Conservation (phyloP, 805 yeast species). For the Isabelozyma gotoi region DNA sequence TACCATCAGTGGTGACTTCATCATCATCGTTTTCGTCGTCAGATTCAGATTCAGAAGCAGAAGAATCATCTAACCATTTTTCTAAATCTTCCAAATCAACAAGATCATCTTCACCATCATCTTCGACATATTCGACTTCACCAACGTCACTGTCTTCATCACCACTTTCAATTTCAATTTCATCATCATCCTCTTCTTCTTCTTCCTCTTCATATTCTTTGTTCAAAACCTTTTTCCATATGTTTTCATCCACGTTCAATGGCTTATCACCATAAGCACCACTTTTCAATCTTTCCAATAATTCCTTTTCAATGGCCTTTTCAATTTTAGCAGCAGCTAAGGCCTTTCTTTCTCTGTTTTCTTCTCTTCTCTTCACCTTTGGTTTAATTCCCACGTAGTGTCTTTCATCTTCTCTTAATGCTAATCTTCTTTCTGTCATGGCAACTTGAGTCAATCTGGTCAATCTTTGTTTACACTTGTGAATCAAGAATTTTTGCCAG, state of each 20-base stretch:
- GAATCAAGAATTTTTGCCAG: slow-evolving; percentile 90
- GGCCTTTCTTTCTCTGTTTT: slow-evolving; percentile 93
- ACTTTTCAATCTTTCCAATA: slow-evolving; percentile 89
- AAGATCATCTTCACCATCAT: slow-evolving; percentile 82
- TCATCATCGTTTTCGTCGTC: slow-evolving; percentile 29
- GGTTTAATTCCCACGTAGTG: slow-evolving; percentile 90
- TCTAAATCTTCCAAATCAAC: slow-evolving; percentile 93
- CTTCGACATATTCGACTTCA: slow-evolving; percentile 87
- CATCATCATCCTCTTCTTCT: slow-evolving; percentile 64
- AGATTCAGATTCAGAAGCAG: slow-evolving; percentile 36
- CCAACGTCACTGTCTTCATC: slow-evolving; percentile 54
- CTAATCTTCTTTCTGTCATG: slow-evolving; percentile 90
- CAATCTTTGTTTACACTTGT: slow-evolving; percentile 94
- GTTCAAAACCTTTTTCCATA: slow-evolving; percentile 93
- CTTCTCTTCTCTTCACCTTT: slow-evolving; percentile 93
- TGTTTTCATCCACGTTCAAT: slow-evolving; percentile 89
- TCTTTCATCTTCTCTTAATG: slow-evolving; percentile 87
- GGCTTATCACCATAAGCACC: slow-evolving; percentile 99
- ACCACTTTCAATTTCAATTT: slow-evolving; percentile 51
- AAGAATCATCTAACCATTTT: slow-evolving; percentile 67
- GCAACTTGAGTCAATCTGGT: slow-evolving; percentile 95
- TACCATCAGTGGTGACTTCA: slow-evolving; percentile 30
- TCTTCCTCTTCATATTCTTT: slow-evolving; percentile 55
- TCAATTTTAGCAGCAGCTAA: slow-evolving; percentile 95
- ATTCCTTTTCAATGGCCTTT: slow-evolving; percentile 93